phyloP scores from a whole-genome alignment of 768 basidiomycete genomes.

The Neoboletus brunneissimus region DNA sequence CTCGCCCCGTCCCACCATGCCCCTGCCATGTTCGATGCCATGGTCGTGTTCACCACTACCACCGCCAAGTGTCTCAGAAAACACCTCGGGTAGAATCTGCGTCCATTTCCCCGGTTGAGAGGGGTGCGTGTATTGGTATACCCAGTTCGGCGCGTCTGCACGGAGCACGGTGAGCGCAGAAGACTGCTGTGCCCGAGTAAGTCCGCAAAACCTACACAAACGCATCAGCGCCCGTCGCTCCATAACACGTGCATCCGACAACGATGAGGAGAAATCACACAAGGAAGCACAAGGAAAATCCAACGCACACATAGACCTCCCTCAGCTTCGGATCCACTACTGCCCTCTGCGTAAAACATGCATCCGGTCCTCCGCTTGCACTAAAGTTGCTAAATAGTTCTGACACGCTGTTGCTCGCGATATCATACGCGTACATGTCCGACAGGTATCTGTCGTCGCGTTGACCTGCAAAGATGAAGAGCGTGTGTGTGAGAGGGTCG shows the following conservation, averaged over 20 bases:
- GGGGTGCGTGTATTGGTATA: slow-evolving; percentile 55
- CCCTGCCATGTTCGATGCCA: not conserved
- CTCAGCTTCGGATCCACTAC: slow-evolving; percentile 59
- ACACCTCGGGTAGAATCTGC: slow-evolving; percentile 45
- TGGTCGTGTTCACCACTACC: not conserved
- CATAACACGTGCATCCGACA: not conserved
- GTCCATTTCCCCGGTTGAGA: slow-evolving; percentile 64
- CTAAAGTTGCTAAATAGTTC: slow-evolving; percentile 66
- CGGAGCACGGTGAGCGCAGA: slow-evolving; percentile 42
- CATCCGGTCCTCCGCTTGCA: slow-evolving; percentile 59
- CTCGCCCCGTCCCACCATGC: not conserved
- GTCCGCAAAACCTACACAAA: slow-evolving; percentile 54
- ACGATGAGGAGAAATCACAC: no score
- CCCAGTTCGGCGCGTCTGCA: slow-evolving; percentile 58
- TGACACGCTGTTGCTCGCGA: slow-evolving; percentile 51
- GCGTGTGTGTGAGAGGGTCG: slow-evolving; percentile 52
- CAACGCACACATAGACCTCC: slow-evolving; percentile 71
- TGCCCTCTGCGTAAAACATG: slow-evolving; percentile 73
- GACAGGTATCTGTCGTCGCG: slow-evolving; percentile 62
- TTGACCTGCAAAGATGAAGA: slow-evolving; percentile 77
- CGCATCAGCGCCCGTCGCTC: not conserved
- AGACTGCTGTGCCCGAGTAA: slow-evolving; percentile 43
- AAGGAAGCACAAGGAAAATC: not conserved
- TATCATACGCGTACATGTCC: slow-evolving; percentile 76
- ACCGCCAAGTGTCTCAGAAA: not conserved